These are phyloP conservation scores for Durio zibethinus DNA, from an alignment of 345 rosid species.

Conservation along the genomic window DNA sequence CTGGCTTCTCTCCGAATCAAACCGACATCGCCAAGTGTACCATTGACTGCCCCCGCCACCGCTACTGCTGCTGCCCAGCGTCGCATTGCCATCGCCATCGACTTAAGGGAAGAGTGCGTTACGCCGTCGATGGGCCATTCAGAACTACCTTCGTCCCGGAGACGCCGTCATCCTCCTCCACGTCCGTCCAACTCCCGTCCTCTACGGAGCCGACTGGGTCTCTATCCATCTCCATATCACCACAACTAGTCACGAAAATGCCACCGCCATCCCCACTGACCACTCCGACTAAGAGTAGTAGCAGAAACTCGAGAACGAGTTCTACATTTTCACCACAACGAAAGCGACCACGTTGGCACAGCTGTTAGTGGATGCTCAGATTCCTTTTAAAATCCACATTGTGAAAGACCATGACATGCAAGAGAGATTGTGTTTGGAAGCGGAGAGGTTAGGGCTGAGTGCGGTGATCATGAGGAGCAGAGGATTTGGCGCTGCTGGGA, in stretches of 20 bases:
- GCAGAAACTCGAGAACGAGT: constrained; percentile 55
- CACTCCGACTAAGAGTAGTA: constrained; percentile 24
- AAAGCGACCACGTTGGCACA: constrained; percentile 60
- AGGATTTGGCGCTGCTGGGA: constrained; percentile 68
- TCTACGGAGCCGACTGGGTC: constrained; percentile 80
- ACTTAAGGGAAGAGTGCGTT: constrained; percentile 64
- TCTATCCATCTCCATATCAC: constrained; percentile 36
- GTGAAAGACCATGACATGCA: constrained; percentile 90
- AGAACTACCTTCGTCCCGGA: constrained; percentile 62
- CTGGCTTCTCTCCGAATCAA: constrained; percentile 24
- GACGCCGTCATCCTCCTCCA: constrained; percentile 64
- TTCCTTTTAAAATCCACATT: constrained; percentile 69
- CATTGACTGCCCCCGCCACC: constrained; percentile 25
- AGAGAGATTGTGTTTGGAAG: constrained; percentile 85
- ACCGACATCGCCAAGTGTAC: constrained; percentile 29
- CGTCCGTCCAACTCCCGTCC: constrained; percentile 54
- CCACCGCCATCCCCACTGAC: background rate
- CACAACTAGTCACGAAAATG: background rate
- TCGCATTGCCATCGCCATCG: constrained; percentile 62
- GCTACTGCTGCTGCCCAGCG: constrained; percentile 46
- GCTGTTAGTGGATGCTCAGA: constrained; percentile 62
- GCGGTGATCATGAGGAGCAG: constrained; percentile 87
- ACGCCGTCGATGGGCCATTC: constrained; percentile 65
- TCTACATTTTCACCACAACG: constrained; percentile 49
- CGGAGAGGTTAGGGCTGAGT: constrained; percentile 75